Conservation (phyloP, 257 asterid species). For the Nemophila menziesii region DNA sequence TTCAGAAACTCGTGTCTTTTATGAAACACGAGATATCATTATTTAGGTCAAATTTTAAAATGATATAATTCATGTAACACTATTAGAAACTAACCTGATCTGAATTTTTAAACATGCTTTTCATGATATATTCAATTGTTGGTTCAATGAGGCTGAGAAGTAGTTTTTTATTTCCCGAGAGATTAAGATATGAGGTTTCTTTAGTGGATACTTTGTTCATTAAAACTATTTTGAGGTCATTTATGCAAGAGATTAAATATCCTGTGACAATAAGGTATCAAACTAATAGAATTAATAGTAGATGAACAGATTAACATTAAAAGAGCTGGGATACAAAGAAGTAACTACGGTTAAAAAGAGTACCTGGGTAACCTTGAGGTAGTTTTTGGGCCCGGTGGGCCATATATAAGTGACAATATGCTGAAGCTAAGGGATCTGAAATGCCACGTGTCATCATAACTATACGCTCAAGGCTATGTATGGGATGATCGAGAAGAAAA, state of each 20-base stretch:
- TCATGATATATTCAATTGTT: slow-evolving; percentile 51
- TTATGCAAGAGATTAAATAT: slow-evolving; percentile 47
- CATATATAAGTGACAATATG: slow-evolving; percentile 73
- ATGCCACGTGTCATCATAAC: slow-evolving; percentile 78
- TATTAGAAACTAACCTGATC: slow-evolving; percentile 41
- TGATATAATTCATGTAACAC: neutral
- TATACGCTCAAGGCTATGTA: slow-evolving; percentile 54
- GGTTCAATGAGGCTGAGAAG: slow-evolving; percentile 58
- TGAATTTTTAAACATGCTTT: slow-evolving; percentile 48
- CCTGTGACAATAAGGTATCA: slow-evolving; percentile 41
- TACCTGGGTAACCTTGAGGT: slow-evolving; percentile 45
- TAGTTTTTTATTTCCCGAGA: slow-evolving; percentile 33
- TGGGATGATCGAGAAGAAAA: slow-evolving; percentile 48
- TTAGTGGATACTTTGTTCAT: slow-evolving; percentile 23
- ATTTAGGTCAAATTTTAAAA: neutral
- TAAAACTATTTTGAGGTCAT: slow-evolving; percentile 52
- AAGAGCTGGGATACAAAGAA: neutral
- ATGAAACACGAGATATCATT: neutral
- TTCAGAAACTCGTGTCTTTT: slow-evolving; percentile 32
- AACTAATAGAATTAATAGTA: neutral
- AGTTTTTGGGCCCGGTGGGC: slow-evolving; percentile 64
- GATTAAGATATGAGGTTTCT: slow-evolving; percentile 22
- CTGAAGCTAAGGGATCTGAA: slow-evolving; percentile 71
- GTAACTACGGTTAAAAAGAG: slow-evolving; percentile 12
- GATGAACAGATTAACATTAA: neutral